Percentiles rank a stretch among this genome's conserved stretches.
These are phyloP conservation scores for Copromyces sp. DNA, from an alignment of 495 filamentous ascomycete genomes.

Conservation along the genomic window DNA sequence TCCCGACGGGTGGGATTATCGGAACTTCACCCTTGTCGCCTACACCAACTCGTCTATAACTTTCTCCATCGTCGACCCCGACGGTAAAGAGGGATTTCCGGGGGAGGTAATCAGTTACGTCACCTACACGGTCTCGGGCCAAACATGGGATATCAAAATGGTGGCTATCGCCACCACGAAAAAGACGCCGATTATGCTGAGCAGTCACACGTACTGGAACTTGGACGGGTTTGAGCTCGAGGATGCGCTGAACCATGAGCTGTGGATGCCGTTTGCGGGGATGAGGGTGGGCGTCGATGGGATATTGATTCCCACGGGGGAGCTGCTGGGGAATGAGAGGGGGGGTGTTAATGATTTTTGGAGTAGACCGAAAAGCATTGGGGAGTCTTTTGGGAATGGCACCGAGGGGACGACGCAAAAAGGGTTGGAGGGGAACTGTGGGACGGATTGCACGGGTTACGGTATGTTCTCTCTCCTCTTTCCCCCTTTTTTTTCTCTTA, in stretches of 20 bases:
- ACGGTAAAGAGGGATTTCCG: constrained; percentile 66
- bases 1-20: constrained; percentile 68
- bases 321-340: constrained; percentile 52
- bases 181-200: constrained; percentile 59
- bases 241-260: constrained; percentile 57
- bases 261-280: constrained; percentile 61
- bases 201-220: constrained; percentile 73
- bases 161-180: constrained; percentile 43
- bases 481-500: not conserved
- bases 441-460: constrained; percentile 65
- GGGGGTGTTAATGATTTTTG: constrained; percentile 65
- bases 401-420: constrained; percentile 26
- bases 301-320: constrained; percentile 70
- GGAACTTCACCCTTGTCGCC: constrained; percentile 68
- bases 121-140: constrained; percentile 50
- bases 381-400: constrained; percentile 41
- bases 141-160: constrained; percentile 47
- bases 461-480: constrained; percentile 35
- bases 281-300: constrained; percentile 63
- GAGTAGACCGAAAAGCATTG: constrained; percentile 63
- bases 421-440: constrained; percentile 50
- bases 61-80: constrained; percentile 64
- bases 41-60: constrained; percentile 58
- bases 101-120: constrained; percentile 70
- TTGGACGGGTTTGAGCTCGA: constrained; percentile 67